Percentiles rank a stretch among this genome's conserved stretches.
phyloP scores from a whole-genome alignment of 2,329 filamentous ascomycete genomes.

The Fusarium torreyae region DNA sequence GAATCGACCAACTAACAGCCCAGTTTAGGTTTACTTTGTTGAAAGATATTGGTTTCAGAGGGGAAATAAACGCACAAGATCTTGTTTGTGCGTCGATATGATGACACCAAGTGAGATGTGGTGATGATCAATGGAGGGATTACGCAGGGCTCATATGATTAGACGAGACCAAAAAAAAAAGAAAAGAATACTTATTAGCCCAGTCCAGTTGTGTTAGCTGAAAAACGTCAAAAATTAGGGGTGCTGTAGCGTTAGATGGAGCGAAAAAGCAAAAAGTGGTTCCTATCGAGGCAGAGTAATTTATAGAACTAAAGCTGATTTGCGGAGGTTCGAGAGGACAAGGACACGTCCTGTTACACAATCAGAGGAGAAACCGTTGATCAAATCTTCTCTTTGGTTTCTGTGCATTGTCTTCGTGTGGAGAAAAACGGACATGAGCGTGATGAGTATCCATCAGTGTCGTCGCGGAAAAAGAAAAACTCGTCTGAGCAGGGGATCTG shows the following conservation, averaged over 20 bases:
- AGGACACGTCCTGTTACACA: constrained; percentile 15
- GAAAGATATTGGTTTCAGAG: neutral
- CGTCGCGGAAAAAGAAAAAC: constrained; percentile 3
- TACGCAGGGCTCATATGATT: constrained; percentile 41
- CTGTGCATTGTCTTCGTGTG: constrained; percentile 6
- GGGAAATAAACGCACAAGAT: constrained; percentile 21
- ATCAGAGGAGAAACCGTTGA: constrained; percentile 9
- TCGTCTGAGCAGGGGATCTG: constrained; percentile 6
- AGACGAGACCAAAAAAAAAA: constrained; percentile 20
- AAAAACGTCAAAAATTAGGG: constrained; percentile 1
- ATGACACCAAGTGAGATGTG: constrained; percentile 31
- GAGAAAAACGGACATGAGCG: constrained; percentile 21
- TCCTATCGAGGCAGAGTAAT: constrained; percentile 16
- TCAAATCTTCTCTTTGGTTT: constrained; percentile 9
- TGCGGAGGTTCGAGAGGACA: constrained; percentile 5
- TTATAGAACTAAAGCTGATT: constrained; percentile 24
- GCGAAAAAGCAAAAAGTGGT: constrained; percentile 41
- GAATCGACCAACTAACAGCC: constrained; percentile 24
- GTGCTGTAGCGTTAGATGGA: constrained; percentile 11
- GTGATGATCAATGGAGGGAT: constrained; percentile 43
- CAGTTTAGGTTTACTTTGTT: constrained; percentile 14
- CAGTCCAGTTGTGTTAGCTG: constrained; percentile 4
- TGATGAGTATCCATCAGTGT: constrained; percentile 17
- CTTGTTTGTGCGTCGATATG: constrained; percentile 19
- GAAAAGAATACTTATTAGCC: neutral